Conservation (phyloP, 176 grass and related monocot species). For the Eragrostis nindensis region DNA sequence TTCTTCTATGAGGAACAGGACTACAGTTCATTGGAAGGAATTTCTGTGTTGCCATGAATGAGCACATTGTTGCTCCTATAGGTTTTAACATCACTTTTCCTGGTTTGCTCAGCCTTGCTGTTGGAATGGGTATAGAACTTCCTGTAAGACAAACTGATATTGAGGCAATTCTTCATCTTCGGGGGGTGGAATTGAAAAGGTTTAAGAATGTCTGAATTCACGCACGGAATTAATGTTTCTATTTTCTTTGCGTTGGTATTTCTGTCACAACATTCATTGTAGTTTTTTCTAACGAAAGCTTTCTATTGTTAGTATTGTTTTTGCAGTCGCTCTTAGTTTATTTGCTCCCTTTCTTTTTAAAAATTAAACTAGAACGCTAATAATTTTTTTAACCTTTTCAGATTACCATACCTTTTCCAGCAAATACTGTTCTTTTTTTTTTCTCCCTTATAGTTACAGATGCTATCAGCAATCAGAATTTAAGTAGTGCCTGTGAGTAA, state of each 20-base stretch:
- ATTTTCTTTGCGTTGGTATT: too few relatives aligned
- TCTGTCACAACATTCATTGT: too few relatives aligned
- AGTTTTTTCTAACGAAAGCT: too few relatives aligned
- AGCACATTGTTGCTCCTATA: conserved; percentile 50
- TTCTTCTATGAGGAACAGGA: conserved; percentile 31
- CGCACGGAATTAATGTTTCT: background rate
- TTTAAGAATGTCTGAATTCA: background rate
- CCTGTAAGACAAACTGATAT: conserved; percentile 39
- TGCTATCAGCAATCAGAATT: background rate
- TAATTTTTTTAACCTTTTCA: too few relatives aligned
- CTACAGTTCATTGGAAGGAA: conserved; percentile 62
- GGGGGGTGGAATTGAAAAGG: conserved; percentile 64
- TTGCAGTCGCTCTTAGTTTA: too few relatives aligned
- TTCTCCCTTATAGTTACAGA: background rate
- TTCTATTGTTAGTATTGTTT: too few relatives aligned
- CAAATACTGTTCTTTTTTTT: too few relatives aligned
- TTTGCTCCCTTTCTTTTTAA: too few relatives aligned
- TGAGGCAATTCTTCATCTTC: conserved; percentile 29
- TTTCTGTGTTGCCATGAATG: conserved; percentile 50
- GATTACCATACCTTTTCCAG: background rate
- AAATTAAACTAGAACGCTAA: too few relatives aligned
- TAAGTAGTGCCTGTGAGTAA: background rate
- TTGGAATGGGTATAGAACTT: conserved; percentile 56
- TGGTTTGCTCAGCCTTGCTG: conserved; percentile 59
- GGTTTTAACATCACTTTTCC: conserved; percentile 81